Evolutionary conservation across 805 yeast species (phyloP).

Genomic region (Starmera quercuum): DNA sequence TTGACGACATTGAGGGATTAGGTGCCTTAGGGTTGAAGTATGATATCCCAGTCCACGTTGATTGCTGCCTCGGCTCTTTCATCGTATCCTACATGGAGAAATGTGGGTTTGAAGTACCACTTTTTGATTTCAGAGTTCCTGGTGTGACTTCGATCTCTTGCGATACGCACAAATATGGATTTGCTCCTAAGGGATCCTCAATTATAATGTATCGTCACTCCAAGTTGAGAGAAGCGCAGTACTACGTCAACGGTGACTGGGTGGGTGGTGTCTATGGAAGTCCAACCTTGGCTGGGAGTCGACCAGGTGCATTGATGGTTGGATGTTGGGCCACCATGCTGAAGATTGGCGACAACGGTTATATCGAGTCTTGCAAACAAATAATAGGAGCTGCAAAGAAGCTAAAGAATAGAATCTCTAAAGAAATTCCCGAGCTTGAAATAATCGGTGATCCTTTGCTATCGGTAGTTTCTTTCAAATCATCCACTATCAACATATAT

Average conservation of each 20-base stretch:
- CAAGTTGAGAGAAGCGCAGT: slow-evolving; percentile 69
- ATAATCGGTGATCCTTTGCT: slow-evolving; percentile 81
- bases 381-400: slow-evolving; percentile 61
- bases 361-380: slow-evolving; percentile 52
- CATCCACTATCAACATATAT: slow-evolving; percentile 59
- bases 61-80: slow-evolving; percentile 93
- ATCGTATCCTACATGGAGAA: slow-evolving; percentile 71
- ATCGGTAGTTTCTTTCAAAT: slow-evolving; percentile 76
- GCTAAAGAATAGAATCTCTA: slow-evolving; percentile 39
- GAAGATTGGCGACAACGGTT: slow-evolving; percentile 79
- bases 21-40: slow-evolving; percentile 49
- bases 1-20: slow-evolving; percentile 77
- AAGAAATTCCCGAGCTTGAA: slow-evolving; percentile 48
- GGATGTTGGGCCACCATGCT: slow-evolving; percentile 97
- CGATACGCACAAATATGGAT: slow-evolving; percentile 98
- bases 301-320: slow-evolving; percentile 96
- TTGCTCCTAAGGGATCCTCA: slow-evolving; percentile 96
- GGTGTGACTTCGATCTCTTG: slow-evolving; percentile 98
- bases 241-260: slow-evolving; percentile 81
- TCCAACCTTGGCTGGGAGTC: slow-evolving; percentile 92
- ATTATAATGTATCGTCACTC: slow-evolving; percentile 78
- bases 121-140: slow-evolving; percentile 78
- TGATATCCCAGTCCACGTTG: slow-evolving; percentile 87
- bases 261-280: slow-evolving; percentile 94
- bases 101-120: slow-evolving; percentile 41